These are phyloP conservation scores for Ogataea salicorniae DNA, from an alignment of 805 yeast genomes.

Conservation along the genomic window DNA sequence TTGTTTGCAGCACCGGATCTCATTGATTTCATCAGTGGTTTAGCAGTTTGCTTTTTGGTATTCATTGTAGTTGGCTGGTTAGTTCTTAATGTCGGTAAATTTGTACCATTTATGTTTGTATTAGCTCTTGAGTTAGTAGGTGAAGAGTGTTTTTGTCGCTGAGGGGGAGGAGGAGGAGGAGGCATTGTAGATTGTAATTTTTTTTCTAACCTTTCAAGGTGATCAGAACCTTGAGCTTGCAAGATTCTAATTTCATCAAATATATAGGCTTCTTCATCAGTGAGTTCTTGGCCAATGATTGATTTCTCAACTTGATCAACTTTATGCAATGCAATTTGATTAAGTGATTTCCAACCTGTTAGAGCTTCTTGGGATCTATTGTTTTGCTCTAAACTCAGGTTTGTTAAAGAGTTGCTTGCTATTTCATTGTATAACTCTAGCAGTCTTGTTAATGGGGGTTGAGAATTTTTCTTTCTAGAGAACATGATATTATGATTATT, in stretches of 20 bases:
- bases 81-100: slow-evolving; percentile 28
- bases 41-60: slow-evolving; percentile 15
- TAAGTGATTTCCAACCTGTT: slow-evolving; percentile 71
- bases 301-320: slow-evolving; percentile 47
- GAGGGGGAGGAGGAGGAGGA: neutral
- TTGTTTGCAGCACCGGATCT: slow-evolving; percentile 10
- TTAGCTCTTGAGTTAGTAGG: slow-evolving; percentile 12
- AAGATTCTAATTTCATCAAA: slow-evolving; percentile 34
- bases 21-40: slow-evolving; percentile 20
- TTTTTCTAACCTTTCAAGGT: slow-evolving; percentile 33
- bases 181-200: slow-evolving; percentile 11
- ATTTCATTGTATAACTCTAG: slow-evolving; percentile 57
- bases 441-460: slow-evolving; percentile 56
- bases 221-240: slow-evolving; percentile 33
- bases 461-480: slow-evolving; percentile 52
- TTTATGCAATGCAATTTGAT: slow-evolving; percentile 52
- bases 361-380: slow-evolving; percentile 49
- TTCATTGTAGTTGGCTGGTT: slow-evolving; percentile 27
- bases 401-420: slow-evolving; percentile 53
- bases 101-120: slow-evolving; percentile 4
- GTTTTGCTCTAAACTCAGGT: slow-evolving; percentile 53
- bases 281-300: slow-evolving; percentile 28
- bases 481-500: slow-evolving; percentile 30
- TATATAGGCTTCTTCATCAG: slow-evolving; percentile 43
- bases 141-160: slow-evolving; percentile 9